A percentile compares a stretch with the other conserved stretches of the same genome.
phyloP scores from a whole-genome alignment of 371 early-diverging fungal species.

The Syncephalastrum sp. region DNA sequence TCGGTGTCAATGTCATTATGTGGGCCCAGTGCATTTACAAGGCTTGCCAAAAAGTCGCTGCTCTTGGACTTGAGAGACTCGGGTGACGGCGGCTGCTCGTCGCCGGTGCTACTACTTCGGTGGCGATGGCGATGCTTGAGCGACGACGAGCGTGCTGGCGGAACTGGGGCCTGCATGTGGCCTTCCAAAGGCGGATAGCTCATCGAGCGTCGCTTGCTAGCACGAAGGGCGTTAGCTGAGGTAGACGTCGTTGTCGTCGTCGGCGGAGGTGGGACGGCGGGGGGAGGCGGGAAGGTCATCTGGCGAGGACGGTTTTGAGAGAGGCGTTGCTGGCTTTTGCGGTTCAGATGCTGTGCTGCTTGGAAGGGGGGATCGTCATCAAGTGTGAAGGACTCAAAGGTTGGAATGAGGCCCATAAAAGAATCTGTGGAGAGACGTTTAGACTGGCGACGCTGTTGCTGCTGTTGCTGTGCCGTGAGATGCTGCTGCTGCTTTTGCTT shows the following conservation, averaged over 20 bases:
- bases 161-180: conserved; percentile 8
- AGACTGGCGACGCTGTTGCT: conserved; percentile 5
- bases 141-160: conserved; percentile 26
- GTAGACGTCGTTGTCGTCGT: too few relatives aligned
- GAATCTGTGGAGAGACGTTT: conserved; percentile 24
- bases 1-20: conserved; percentile 1
- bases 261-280: conserved; percentile 16
- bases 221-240: conserved; percentile 1
- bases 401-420: conserved; percentile 28
- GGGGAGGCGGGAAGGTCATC: conserved; percentile 28
- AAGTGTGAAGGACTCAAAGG: conserved; percentile 25
- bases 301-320: conserved; percentile 12
- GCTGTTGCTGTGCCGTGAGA: conserved; percentile 3
- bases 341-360: conserved; percentile 9
- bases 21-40: conserved; percentile 9
- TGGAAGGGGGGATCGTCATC: conserved; percentile 14
- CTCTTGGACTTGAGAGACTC: conserved; percentile 16
- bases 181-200: conserved; percentile 13
- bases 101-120: conserved; percentile 1
- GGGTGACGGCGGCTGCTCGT: neutral
- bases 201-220: conserved; percentile 14
- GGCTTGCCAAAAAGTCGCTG: conserved; percentile 9
- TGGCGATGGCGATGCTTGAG: conserved; percentile 16
- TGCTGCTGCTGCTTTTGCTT: conserved; percentile 23
- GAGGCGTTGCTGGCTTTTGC: conserved; percentile 9